Base-by-base conservation (phyloP, 2,329 filamentous ascomycete species). In the Colletotrichum simmondsii region DNA sequence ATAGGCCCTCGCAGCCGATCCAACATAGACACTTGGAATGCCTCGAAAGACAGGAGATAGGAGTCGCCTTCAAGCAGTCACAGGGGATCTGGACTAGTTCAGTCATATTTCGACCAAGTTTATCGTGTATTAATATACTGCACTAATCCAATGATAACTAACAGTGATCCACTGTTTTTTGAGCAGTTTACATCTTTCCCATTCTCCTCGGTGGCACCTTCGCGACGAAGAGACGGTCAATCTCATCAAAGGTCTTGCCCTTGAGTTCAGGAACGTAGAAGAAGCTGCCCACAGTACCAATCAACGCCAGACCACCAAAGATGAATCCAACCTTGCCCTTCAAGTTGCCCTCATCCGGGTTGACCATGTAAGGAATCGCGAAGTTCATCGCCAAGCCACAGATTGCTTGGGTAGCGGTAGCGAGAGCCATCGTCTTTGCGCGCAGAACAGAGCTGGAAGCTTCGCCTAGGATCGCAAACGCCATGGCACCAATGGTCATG, bases 381-480 rank as follows among this genome's bases (percentile, higher is more conserved):
- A 80, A 75, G 0, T 75, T 76, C 65, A 79, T 80, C 30, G 77
- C 46, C 0, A 82, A 80, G 4, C 84, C 83, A 0, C 84, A 72
- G 0, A 83, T 75, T 0, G 80, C 83, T 68, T 86, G 84, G 1
- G 81, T 78, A 1, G 84, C 84, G 5, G 84, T 86, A 4, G 83
- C 83, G 7, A 86, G 77, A 30, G 84, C 83, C 12, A 86, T 86
- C 0, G 82, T 85, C 78, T 85, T 85, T 6, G 83, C 84, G 10
- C 84, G 79, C 4, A 86, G 82, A 7, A 83, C 81, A 0, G 83
- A 85, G n/a, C 84, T 84, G 0, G 83, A 85, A 22, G 83, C 76
- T 81, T 91, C 81, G 75, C 88, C 89, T 73, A 91, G 87, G 75
- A 90, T 87, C 22, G 88, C 77, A 85, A 89, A 42, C 19, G 62